Evolutionary conservation across 495 filamentous ascomycete species (phyloP).

Genomic region (Massariosphaeria phaeospora): DNA sequence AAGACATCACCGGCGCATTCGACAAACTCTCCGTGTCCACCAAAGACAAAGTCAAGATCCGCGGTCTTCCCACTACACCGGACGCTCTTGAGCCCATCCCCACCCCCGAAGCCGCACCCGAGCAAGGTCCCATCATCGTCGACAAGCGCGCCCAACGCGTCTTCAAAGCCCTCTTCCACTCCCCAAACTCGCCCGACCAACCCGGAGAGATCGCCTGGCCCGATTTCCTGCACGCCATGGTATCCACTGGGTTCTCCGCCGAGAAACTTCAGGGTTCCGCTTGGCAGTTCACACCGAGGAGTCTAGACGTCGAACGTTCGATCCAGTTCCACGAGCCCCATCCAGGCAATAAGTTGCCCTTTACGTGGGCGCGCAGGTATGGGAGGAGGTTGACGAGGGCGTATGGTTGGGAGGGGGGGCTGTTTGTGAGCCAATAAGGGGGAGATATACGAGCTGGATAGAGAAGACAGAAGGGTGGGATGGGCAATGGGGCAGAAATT

Average conservation of each 20-base stretch:
- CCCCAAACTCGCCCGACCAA: conserved; percentile 19
- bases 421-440: too few relatives aligned
- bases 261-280: conserved; percentile 52
- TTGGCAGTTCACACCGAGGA: conserved; percentile 45
- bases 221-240: conserved; percentile 52
- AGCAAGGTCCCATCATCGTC: not conserved
- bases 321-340: conserved; percentile 55
- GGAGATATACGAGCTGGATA: too few relatives aligned
- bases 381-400: conserved; percentile 38
- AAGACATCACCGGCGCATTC: not conserved
- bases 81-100: not conserved
- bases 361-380: conserved; percentile 42
- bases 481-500: too few relatives aligned
- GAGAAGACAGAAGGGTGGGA: too few relatives aligned
- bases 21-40: conserved; percentile 4
- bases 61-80: conserved; percentile 24
- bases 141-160: conserved; percentile 36
- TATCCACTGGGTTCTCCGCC: conserved; percentile 42
- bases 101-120: too few relatives aligned
- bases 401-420: not conserved
- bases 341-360: conserved; percentile 47
- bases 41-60: conserved; percentile 44
- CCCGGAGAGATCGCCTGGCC: conserved; percentile 47
- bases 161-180: conserved; percentile 46
- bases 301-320: conserved; percentile 42